Percentiles rank a stretch among this genome's conserved stretches.
Evolutionary conservation across 192 early-diverging fungal species (phyloP).

Genomic region (Gonapodya prolifera): DNA sequence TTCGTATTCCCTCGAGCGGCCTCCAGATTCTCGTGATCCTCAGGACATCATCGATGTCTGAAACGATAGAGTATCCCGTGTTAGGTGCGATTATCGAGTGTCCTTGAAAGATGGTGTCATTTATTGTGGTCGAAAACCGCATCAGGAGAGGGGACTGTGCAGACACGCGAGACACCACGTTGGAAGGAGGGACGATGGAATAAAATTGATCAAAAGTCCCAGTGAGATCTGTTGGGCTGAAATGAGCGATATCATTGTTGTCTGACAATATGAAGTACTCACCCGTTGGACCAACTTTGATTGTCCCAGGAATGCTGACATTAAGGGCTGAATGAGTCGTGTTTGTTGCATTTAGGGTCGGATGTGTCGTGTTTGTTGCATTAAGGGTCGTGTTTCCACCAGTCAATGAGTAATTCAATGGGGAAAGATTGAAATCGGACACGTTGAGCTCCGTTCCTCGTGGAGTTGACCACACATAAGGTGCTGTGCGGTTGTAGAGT

Average conservation of each 20-base stretch:
- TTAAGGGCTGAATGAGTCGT: not conserved
- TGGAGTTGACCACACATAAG: not conserved
- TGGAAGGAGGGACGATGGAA: not conserved
- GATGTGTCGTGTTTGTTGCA: not conserved
- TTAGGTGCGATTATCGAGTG: not conserved
- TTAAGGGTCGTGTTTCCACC: not conserved
- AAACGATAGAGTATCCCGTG: not conserved
- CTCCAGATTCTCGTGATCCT: not conserved
- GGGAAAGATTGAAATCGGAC: not conserved
- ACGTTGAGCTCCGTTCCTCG: not conserved
- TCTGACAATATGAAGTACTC: not conserved
- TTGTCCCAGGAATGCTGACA: not conserved
- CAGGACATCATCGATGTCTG: slow-evolving; percentile 2
- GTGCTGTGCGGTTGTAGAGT: not conserved
- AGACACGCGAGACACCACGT: not conserved
- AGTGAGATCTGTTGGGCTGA: not conserved
- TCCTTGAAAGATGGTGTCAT: not conserved
- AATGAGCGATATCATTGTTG: not conserved
- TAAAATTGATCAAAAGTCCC: not conserved
- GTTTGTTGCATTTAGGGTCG: not conserved
- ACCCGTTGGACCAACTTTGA: not conserved
- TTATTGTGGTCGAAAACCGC: not conserved
- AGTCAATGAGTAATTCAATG: not conserved
- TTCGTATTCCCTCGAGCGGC: not conserved
- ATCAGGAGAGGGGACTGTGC: not conserved